Base-by-base conservation (phyloP, 2,329 filamentous ascomycete genomes). In the Delphinella strobiligena region DNA sequence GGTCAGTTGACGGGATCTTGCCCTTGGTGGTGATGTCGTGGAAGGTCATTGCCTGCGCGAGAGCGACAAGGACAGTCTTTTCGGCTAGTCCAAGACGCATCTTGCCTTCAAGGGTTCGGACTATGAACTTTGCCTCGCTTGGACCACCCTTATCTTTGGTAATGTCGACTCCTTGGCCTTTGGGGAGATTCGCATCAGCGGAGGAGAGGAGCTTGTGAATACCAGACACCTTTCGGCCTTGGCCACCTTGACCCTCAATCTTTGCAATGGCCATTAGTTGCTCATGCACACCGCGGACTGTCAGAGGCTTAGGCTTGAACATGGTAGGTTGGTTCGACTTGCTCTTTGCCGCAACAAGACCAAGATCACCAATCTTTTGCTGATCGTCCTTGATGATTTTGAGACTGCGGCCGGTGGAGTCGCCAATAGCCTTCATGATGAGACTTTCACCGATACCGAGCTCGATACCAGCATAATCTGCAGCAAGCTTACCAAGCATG, bases 361-460 rank as follows among this genome's bases (percentile, higher is more conserved):
- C 91, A 9, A 98, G 71, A 59, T 98, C 91, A 39, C 91, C 91
- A 60, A 96, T 94, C 52, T 95, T 87, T 53, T 91, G 87, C 56
- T 98, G 91, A 51, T 96, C 88, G 36, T 82, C 78, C 64, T 95
- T 96, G 68, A 98, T 94, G 38, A 94, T 79, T 29, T 80, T 73
- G 34, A 95, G 63, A 53, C 79, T 93, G 45, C 91, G 79, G 8
- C 91, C 91, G 0, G 91, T 98, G 19, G 80, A 82, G 64, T 96
- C 89, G 9, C 89, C 89, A 54, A 98, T 93, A 4, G 91, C 85
- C 60, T 96, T 98, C 88, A 96, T 96, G 53, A 98, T 95, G 19
- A 98, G 64, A 1, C 89, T 96, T 62, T 98, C 91, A 41, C 91
- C 91, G 51, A 98, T 98, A n/a, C 91, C 91, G 19, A 98, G 72